Evolutionary conservation across 2,329 filamentous ascomycete species (phyloP).

Genomic region (Trichothecium roseum): DNA sequence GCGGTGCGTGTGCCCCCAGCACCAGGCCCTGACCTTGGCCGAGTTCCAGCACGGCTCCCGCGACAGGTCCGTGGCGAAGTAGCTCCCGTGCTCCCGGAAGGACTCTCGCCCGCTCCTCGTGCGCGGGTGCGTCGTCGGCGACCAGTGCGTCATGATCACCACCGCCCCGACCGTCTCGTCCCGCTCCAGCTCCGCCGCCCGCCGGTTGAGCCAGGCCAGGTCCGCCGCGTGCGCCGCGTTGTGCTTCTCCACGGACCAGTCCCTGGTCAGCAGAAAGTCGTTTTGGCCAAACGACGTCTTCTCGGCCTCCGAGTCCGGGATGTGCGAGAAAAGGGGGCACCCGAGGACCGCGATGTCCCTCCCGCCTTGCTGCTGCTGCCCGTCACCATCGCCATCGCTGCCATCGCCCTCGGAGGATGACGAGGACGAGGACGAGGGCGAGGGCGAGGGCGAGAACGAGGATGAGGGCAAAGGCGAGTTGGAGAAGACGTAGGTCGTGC

Average conservation of each 20-base stretch:
- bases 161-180: conserved; percentile 11
- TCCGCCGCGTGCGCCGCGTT: conserved; percentile 25
- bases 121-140: conserved; percentile 23
- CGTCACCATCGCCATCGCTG: too few species aligned
- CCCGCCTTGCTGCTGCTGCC: too few species aligned
- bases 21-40: conserved; percentile 29
- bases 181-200: conserved; percentile 17
- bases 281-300: conserved; percentile 32
- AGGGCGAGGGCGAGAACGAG: too few species aligned
- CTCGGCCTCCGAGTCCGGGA: conserved; percentile 24
- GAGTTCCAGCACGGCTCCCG: conserved; percentile 22
- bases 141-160: conserved; percentile 31
- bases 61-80: conserved; percentile 29
- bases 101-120: conserved; percentile 20
- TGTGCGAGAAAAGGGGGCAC: conserved; percentile 35
- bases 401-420: too few species aligned
- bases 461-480: too few species aligned
- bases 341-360: conserved; percentile 19
- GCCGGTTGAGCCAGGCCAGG: conserved; percentile 30
- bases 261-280: conserved; percentile 37
- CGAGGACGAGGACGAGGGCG: too few species aligned
- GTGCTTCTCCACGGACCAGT: conserved; percentile 28
- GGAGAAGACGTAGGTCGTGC: conserved; percentile 17
- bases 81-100: conserved; percentile 10
- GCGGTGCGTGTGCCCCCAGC: conserved; percentile 38